Evolutionary conservation across 805 yeast genomes (phyloP).

Genomic region (Metschnikowia anglica): DNA sequence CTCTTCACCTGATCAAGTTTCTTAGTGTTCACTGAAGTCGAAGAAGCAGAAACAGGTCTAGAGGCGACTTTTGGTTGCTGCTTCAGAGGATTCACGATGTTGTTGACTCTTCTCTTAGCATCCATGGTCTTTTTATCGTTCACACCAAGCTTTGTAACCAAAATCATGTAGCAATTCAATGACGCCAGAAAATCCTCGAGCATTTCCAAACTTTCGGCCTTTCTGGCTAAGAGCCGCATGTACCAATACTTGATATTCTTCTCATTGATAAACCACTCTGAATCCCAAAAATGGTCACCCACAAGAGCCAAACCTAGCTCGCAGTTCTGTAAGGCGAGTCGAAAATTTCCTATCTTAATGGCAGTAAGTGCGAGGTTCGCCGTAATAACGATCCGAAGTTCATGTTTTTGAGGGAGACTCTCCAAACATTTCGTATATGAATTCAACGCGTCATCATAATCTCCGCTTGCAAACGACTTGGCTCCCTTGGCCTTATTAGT

Average conservation of each 20-base stretch:
- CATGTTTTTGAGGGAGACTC: constrained; percentile 62
- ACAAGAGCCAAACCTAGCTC: constrained; percentile 47
- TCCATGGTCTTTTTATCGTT: constrained; percentile 66
- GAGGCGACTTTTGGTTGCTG: constrained; percentile 14
- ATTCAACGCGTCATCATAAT: constrained; percentile 64
- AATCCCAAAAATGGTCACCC: constrained; percentile 28
- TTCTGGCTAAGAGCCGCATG: constrained; percentile 63
- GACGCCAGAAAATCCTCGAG: constrained; percentile 70
- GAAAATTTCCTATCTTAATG: constrained; percentile 69
- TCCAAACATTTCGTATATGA: constrained; percentile 52
- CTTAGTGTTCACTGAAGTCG: constrained; percentile 1
- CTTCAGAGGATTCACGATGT: constrained; percentile 56
- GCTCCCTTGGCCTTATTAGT: constrained; percentile 57
- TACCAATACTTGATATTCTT: constrained; percentile 67
- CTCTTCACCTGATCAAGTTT: constrained; percentile 41
- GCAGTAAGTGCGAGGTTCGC: constrained; percentile 72
- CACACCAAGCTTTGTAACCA: constrained; percentile 64
- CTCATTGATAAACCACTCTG: constrained; percentile 38
- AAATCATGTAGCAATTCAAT: constrained; percentile 54
- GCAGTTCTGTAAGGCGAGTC: constrained; percentile 47
- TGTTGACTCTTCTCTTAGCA: constrained; percentile 76
- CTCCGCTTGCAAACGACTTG: constrained; percentile 73
- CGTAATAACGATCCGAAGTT: constrained; percentile 60
- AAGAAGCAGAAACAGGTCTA: constrained; percentile 8
- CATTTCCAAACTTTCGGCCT: constrained; percentile 84